Conservation (phyloP, 768 basidiomycete genomes). For the Steccherinum ochraceum region DNA sequence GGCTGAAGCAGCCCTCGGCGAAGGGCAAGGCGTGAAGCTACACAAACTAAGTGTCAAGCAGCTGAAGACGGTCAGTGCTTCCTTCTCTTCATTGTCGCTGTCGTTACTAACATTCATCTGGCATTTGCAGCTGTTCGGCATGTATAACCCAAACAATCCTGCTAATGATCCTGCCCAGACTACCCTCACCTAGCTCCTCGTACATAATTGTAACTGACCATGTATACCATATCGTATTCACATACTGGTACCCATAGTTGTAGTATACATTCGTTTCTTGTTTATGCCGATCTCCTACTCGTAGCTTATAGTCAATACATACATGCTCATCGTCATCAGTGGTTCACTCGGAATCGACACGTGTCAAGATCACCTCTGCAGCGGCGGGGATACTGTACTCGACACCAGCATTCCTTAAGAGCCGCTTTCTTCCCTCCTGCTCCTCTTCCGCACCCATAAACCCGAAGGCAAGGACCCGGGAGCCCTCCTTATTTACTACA, state of each 20-base stretch:
- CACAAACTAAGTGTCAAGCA: conserved; percentile 66
- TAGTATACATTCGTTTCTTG: too few relatives aligned
- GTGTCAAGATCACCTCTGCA: neutral
- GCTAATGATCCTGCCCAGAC: neutral
- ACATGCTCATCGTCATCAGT: neutral
- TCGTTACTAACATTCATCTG: neutral
- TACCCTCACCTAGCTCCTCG: neutral
- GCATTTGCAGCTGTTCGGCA: conserved; percentile 23
- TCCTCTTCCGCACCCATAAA: neutral
- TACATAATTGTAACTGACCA: neutral
- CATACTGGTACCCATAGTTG: too few relatives aligned
- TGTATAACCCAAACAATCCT: conserved; percentile 9
- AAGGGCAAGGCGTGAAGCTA: conserved; percentile 54
- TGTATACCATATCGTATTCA: neutral
- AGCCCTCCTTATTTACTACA: too few relatives aligned
- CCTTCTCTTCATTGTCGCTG: neutral
- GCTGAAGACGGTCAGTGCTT: conserved; percentile 49
- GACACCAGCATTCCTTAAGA: neutral
- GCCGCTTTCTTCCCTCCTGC: neutral
- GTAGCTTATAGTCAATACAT: neutral
- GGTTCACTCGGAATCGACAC: neutral
- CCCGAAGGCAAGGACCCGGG: neutral
- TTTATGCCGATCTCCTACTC: too few relatives aligned
- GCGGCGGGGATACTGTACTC: neutral
- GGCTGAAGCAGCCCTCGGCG: conserved; percentile 65